Base-by-base conservation (phyloP, 805 yeast species). In the Kuraishia piskuri region DNA sequence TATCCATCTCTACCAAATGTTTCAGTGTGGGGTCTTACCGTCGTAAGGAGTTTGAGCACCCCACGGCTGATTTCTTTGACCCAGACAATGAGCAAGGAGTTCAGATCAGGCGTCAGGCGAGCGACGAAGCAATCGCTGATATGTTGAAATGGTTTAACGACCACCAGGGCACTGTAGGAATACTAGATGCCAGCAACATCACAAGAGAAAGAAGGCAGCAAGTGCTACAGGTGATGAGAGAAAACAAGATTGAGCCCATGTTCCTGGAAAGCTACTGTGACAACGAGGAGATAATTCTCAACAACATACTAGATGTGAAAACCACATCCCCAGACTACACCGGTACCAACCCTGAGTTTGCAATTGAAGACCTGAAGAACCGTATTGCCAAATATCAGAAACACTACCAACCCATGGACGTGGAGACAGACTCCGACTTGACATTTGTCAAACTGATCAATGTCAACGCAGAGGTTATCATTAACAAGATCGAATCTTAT, bases 181-280 rank as follows among this genome's bases (percentile, higher is more conserved):
- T 94, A 6, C 74, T 92, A 54, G 99, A 94, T 69, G 97, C 97
- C 23, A 90, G 97, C 1, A 91, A 92, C 68, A 84, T 90, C 40
- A 90, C 97, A 3, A 72, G 77, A 55, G 80, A 76, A 49, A 79
- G 96, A 61, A 77, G 99, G 59, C 74, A 74, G 23, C 72, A 78
- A 73, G 79, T 92, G 52, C 71, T 84, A 57, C 67, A 65, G 21
- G 69, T 77, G 58, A 73, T 86, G 53, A 71, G 86, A 40, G 78
- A 78, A 56, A 78, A 86, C 62, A 76, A 76, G 47, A 84, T 94
- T 54, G 92, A 89, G 66, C 95, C 98, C 1, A 82, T 94, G 76
- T 94, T 92, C 65, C 79, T 94, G 56, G 99, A 94, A 66, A 86
- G 95, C 63, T 88, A 84, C 79, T 91, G 97, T 68, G 86, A 90